Evolutionary conservation across 2,329 filamentous ascomycete genomes (phyloP).

Genomic region (Hypoxylon sp.): DNA sequence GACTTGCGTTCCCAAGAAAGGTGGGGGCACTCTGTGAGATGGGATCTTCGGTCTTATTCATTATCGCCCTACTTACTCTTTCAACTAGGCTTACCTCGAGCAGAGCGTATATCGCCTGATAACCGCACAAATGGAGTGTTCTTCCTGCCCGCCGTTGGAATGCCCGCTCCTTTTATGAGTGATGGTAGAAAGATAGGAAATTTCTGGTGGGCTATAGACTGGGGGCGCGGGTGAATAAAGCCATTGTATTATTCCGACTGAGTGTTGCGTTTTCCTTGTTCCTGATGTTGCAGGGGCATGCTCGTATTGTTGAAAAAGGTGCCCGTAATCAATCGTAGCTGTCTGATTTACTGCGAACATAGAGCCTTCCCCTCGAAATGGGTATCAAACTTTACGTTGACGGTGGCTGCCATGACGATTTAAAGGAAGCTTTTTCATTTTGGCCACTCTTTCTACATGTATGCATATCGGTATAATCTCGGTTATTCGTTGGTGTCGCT

Average conservation of each 20-base stretch:
- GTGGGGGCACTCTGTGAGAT: background rate
- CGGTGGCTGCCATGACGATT: background rate
- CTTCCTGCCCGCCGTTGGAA: background rate
- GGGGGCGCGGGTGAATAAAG: background rate
- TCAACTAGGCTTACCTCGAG: background rate
- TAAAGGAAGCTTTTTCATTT: too few species aligned
- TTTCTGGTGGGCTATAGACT: background rate
- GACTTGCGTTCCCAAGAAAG: background rate
- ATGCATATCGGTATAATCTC: conserved; percentile 18
- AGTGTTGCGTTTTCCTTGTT: background rate
- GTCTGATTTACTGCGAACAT: too few species aligned
- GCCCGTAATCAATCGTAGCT: too few species aligned
- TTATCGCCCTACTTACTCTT: background rate
- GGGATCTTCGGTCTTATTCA: background rate
- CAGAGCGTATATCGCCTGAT: background rate
- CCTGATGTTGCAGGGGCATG: too few species aligned
- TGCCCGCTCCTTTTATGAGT: background rate
- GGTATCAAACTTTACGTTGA: too few species aligned
- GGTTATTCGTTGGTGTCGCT: conserved; percentile 4
- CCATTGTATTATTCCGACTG: background rate
- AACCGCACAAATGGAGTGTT: background rate
- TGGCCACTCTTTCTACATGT: background rate
- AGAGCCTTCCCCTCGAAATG: too few species aligned
- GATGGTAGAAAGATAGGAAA: background rate
- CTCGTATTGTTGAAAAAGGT: too few species aligned